phyloP scores from a whole-genome alignment of 1,139 yeast species.

The Yamadazyma blattariae region DNA sequence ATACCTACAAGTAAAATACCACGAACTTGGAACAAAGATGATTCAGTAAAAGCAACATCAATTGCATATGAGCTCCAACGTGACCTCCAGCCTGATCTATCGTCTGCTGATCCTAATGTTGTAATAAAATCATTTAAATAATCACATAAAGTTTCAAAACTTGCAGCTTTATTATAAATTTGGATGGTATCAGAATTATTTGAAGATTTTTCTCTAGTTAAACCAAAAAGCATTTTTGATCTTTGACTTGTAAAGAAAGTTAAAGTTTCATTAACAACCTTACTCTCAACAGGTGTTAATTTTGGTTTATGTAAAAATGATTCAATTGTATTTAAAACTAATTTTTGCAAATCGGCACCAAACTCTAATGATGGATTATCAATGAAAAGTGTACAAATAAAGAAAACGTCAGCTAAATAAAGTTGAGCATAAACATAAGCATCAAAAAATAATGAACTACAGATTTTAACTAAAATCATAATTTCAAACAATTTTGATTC shows the following conservation, averaged over 20 bases:
- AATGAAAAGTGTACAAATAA: conserved; percentile 66
- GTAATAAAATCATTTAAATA: conserved; percentile 52
- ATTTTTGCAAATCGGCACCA: conserved; percentile 62
- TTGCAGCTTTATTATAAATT: conserved; percentile 46
- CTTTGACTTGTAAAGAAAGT: conserved; percentile 66
- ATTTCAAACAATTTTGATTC: conserved; percentile 71
- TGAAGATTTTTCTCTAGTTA: conserved; percentile 58
- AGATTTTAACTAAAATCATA: conserved; percentile 62
- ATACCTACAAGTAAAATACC: conserved; percentile 74
- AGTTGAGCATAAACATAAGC: conserved; percentile 62
- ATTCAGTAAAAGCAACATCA: conserved; percentile 59
- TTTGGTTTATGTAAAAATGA: conserved; percentile 63
- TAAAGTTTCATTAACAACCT: conserved; percentile 51
- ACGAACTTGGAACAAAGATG: conserved; percentile 67
- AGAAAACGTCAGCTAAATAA: conserved; percentile 71
- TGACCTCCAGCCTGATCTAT: conserved; percentile 59
- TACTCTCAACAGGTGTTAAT: conserved; percentile 41
- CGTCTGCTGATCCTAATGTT: conserved; percentile 51
- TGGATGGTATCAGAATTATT: conserved; percentile 30
- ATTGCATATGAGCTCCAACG: conserved; percentile 70
- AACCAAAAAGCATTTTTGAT: conserved; percentile 73
- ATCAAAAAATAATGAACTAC: conserved; percentile 72
- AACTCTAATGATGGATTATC: conserved; percentile 72
- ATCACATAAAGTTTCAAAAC: conserved; percentile 65
- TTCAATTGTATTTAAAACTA: conserved; percentile 69